Conservation (phyloP, 805 yeast genomes). For the Candida insectorum region DNA sequence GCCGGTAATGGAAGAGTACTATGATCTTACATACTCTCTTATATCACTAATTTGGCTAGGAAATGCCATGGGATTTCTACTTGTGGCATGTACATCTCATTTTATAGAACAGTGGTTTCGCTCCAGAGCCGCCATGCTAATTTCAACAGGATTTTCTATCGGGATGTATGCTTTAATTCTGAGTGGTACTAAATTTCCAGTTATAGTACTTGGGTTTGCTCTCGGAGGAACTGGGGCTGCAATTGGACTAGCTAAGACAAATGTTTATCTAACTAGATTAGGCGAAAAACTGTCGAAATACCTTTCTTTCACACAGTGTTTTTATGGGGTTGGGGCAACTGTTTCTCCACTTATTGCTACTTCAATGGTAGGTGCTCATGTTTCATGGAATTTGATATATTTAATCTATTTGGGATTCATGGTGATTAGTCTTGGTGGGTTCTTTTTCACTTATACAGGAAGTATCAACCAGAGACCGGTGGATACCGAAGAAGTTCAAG, state of each 20-base stretch:
- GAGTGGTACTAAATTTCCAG: conserved; percentile 47
- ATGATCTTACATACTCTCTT: conserved; percentile 45
- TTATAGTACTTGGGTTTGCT: conserved; percentile 47
- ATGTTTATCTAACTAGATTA: conserved; percentile 50
- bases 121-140: conserved; percentile 30
- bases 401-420: conserved; percentile 43
- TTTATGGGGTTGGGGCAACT: conserved; percentile 71
- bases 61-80: conserved; percentile 52
- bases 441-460: conserved; percentile 44
- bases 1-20: conserved; percentile 49
- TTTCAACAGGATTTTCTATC: conserved; percentile 33
- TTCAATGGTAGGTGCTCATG: conserved; percentile 44
- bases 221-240: conserved; percentile 58
- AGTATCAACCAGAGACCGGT: conserved; percentile 41
- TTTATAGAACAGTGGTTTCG: conserved; percentile 39
- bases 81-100: conserved; percentile 48
- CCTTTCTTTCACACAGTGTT: conserved; percentile 63
- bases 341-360: conserved; percentile 67
- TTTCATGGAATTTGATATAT: conserved; percentile 52
- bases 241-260: conserved; percentile 45
- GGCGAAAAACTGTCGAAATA: conserved; percentile 48
- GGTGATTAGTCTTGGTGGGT: conserved; percentile 25
- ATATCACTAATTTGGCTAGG: conserved; percentile 58
- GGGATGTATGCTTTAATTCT: conserved; percentile 45
- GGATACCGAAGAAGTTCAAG: conserved; percentile 19